A percentile compares a stretch with the other conserved stretches of the same genome.
phyloP scores from a whole-genome alignment of 2,329 filamentous ascomycete genomes.

The Juglanconis oblonga region DNA sequence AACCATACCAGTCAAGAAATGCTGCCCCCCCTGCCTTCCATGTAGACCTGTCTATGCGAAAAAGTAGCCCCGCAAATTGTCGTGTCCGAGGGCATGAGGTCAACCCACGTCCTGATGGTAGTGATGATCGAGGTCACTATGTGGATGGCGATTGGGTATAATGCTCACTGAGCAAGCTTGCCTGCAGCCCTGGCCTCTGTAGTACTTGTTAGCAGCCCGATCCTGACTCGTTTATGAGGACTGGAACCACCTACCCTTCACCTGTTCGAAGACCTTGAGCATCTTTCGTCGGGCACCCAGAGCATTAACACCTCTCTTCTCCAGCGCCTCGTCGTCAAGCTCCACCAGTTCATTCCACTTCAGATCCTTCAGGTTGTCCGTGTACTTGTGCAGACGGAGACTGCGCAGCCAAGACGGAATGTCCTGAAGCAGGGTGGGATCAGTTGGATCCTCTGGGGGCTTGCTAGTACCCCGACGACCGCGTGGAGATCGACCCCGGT shows the following conservation, averaged over 20 bases:
- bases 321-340: slow-evolving; percentile 87
- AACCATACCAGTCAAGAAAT: slow-evolving; percentile 6
- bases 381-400: slow-evolving; percentile 96
- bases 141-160: not conserved
- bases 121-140: not conserved
- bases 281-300: slow-evolving; percentile 94
- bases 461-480: slow-evolving; percentile 93
- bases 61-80: not conserved
- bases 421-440: slow-evolving; percentile 84
- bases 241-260: slow-evolving; percentile 58
- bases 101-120: slow-evolving; percentile 11
- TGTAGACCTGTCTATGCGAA: not conserved
- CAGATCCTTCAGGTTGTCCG: slow-evolving; percentile 95
- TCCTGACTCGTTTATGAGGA: slow-evolving; percentile 1
- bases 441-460: slow-evolving; percentile 95
- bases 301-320: slow-evolving; percentile 91
- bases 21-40: slow-evolving; percentile 2
- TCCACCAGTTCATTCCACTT: slow-evolving; percentile 93
- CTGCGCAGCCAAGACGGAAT: slow-evolving; percentile 96
- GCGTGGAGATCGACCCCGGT: slow-evolving; percentile 84
- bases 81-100: slow-evolving; percentile 4
- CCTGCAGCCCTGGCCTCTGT: slow-evolving; percentile 71
- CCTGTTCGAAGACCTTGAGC: slow-evolving; percentile 98
- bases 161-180: slow-evolving; percentile 51
- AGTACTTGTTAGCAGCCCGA: slow-evolving; percentile 26